Evolutionary conservation across 2,329 filamentous ascomycete genomes (phyloP).

Genomic region (Aspergillus felis): DNA sequence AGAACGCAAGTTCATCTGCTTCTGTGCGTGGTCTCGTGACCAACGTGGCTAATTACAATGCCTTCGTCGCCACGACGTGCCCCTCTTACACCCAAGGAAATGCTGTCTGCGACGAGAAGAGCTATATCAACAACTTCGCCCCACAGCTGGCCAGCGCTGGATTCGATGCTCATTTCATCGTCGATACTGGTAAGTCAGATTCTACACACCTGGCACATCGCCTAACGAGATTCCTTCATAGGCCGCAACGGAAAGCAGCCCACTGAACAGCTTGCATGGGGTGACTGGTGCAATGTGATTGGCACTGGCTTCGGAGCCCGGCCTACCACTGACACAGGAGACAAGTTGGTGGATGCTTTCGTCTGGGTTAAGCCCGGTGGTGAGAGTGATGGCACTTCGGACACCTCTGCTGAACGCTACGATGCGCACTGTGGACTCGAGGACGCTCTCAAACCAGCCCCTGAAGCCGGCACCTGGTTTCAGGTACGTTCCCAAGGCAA

Average conservation of each 20-base stretch:
- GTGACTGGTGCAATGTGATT: conserved; percentile 65
- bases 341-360: conserved; percentile 59
- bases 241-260: conserved; percentile 61
- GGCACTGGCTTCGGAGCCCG: conserved; percentile 62
- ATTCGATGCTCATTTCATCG: conserved; percentile 54
- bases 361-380: conserved; percentile 69
- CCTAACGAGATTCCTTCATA: conserved; percentile 16
- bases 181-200: conserved; percentile 44
- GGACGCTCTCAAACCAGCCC: conserved; percentile 59
- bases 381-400: conserved; percentile 50
- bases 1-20: conserved; percentile 44
- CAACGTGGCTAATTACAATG: conserved; percentile 59
- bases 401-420: conserved; percentile 49
- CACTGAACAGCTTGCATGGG: conserved; percentile 54
- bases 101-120: conserved; percentile 52
- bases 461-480: conserved; percentile 68
- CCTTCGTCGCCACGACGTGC: conserved; percentile 45
- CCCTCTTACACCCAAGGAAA: conserved; percentile 46
- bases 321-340: conserved; percentile 60
- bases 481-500: conserved; percentile 38
- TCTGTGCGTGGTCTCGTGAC: conserved; percentile 52
- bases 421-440: conserved; percentile 53
- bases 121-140: conserved; percentile 47
- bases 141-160: conserved; percentile 46
- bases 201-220: neutral